Evolutionary conservation across 192 early-diverging fungal species (phyloP).

Genomic region (Spinellus fusiger): DNA sequence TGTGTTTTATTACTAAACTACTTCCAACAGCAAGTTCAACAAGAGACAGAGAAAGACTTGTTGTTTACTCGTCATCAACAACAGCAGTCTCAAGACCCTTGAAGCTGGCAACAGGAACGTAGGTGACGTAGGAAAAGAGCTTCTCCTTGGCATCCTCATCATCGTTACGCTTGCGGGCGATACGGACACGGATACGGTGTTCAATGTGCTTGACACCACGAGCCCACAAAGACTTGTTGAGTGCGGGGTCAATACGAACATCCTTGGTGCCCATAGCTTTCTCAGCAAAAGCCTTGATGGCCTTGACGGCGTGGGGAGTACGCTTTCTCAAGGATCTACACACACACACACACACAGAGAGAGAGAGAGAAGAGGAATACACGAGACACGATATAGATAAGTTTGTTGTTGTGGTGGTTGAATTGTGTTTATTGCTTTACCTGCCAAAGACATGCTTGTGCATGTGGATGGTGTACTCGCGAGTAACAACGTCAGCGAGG

Average conservation of each 20-base stretch:
- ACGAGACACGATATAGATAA: no score
- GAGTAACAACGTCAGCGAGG: slow-evolving; percentile 87
- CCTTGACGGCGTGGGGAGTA: slow-evolving; percentile 92
- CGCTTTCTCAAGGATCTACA: slow-evolving; percentile 94
- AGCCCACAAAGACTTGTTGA: slow-evolving; percentile 96
- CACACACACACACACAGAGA: slow-evolving; percentile 24
- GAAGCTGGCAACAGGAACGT: slow-evolving; percentile 82
- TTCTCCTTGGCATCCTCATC: slow-evolving; percentile 95
- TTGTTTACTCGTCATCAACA: slow-evolving; percentile 33
- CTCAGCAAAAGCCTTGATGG: slow-evolving; percentile 84
- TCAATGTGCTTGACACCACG: slow-evolving; percentile 91
- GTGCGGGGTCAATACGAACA: slow-evolving; percentile 89
- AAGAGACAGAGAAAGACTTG: not conserved
- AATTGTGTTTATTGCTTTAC: no score
- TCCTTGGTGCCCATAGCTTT: slow-evolving; percentile 94
- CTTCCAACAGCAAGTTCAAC: not conserved
- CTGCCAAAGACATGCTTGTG: slow-evolving; percentile 90
- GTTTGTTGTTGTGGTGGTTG: not conserved
- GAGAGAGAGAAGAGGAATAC: no score
- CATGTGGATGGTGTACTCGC: slow-evolving; percentile 99
- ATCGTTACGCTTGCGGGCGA: slow-evolving; percentile 96
- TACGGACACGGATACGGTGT: slow-evolving; percentile 93
- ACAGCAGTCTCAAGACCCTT: slow-evolving; percentile 55
- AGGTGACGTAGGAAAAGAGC: slow-evolving; percentile 93
- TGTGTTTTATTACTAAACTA: not conserved